Evolutionary conservation across 345 rosid species (phyloP), one percentile per base, ranked within the genome.

Genomic region (Camelina sativa): DNA sequence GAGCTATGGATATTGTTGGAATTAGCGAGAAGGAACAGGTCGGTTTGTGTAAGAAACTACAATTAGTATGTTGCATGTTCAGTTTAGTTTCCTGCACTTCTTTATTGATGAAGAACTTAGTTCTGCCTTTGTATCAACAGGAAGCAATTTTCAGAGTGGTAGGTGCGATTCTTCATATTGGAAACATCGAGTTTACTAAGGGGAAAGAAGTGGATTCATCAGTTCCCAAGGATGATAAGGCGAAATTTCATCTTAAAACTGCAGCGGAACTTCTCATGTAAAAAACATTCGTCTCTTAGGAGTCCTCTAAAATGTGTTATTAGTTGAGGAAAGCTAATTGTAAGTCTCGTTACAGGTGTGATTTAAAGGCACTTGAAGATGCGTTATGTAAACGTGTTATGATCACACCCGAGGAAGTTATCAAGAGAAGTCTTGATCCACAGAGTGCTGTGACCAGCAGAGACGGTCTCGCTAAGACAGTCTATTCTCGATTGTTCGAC

Each of bases 91-190:
- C 32, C 50, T 48, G 20, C 60, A 11, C 22, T 74, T 68, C 11
- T 59, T 38, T 73, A 47, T 19, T 34, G 15, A 34, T 51, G 64
- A 34, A 28, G 60, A 72, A 15, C 67, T 56, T 34, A 59, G 9
- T 58, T 79, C 70, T 74, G 53, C 51, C 65, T 51, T 72, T 76
- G 25, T 47, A 17, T 57, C 54, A 57, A 61, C 80, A 89, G 93
- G 98, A 93, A 76, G 98, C 98, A 79, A 91, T 91, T 77, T 93
- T 93, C 76, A 85, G 98, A 79, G 98, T 93, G 69, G 96, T 93
- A 23, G 98, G 97, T 57, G 48, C 97, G 25, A 86, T 93, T 67
- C 98, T 91, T 70, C 98, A 93, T 75, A 65, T 93, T 50, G 98
- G 98, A 20, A 91, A 93, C 80, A 88, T 93, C 44, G 85, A 46